Base-by-base conservation (phyloP, 2,329 filamentous ascomycete species). In the Ophiostoma quercus region DNA sequence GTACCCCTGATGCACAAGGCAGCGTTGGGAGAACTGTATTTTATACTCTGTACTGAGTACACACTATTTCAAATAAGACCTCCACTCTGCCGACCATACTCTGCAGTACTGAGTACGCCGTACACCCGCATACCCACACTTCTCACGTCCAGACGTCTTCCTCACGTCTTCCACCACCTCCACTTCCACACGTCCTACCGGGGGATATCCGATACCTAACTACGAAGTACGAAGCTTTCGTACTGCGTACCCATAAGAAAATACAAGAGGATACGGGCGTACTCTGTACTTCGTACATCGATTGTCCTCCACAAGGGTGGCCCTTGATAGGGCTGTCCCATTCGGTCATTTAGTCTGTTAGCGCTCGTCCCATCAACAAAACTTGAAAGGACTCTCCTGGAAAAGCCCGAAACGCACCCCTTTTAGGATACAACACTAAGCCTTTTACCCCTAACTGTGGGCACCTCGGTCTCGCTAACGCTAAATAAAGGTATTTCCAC, bases 401-500 rank as follows among this genome's bases (percentile, higher is more conserved):
- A 47, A 57, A 12, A 12, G 51, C 51, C 51, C 47, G 47, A 51
- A 51, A 51, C 47, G 8, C 47, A 51, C 47, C 14, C 51, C 51
- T 57, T 41, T 66, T 57, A 22, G 22, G 51, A 57, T 57, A 29
- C 43, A 65, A 39, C 62, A 65, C 62, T 39, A 65, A 65, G 63
- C 63, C 22, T 14, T 66, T 66, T 41, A 22, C 63, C 63, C 34
- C 62, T 37, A 65, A 37, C 62, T 37, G 62, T 37, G 62, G 62
- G 39, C 19, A 37, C 32, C 62, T 65, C 62, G 62, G 62, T 65
- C 62, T 65, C 62, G 62, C 62, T 65, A 65, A 65, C 62, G 62
- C 62, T 65, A 65, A 65, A 65, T 65, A 39, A 65, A 65, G 62
- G 32, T 65, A 65, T 25, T 66, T 66, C 37, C 25, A 66, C 63